Base-by-base conservation (phyloP, 768 basidiomycete species). In the Lactarius akahatsu region DNA sequence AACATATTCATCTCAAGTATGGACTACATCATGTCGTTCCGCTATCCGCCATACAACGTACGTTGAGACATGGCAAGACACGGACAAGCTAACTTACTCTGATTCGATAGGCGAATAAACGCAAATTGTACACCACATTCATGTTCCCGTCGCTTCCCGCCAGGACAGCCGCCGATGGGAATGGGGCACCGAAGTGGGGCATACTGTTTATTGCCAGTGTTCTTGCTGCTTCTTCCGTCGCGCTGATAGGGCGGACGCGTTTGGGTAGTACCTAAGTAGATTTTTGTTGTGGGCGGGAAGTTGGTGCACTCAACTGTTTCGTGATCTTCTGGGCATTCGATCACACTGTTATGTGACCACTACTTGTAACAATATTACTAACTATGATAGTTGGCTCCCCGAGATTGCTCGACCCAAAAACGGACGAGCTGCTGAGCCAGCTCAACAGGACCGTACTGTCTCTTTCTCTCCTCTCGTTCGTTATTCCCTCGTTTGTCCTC, bases 41-140 rank as follows among this genome's bases (percentile, higher is more conserved):
- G 80, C 41, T 80, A 74, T 69, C 80, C 80, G 3, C 80, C 80
- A 0, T 80, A 76, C 71, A 75, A 73, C 41, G 77, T 77, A 65
- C 64, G 76, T 67, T 38, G n/a, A 8, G 18, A 30, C n/a, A 7
- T 7, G 23, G n/a, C n/a, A 26, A 23, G 45, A 26, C 38, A 52
- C 32, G 10, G 32, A 40, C 15, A 3, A 15, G 40, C 36, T 32
- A n/a, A 32, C 45, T 66, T 41, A 57, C 5, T 62, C 43, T 20
- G 41, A n/a, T 47, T 32, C 34, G 32, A 26, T 61, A 76, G 74
- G 65, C 54, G 10, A 64, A 55, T 47, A 76, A 73, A 54, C 40
- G 30, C 34, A 78, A 78, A 26, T 66, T 71, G 3, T 66, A 78
- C 6, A 61, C 72, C 13, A 68, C 70, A 30, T 45, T 81, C 7